A percentile compares a stretch with the other conserved stretches of the same genome.
Conservation (phyloP, 2,329 filamentous ascomycete genomes). For the Cercospora beticola region DNA sequence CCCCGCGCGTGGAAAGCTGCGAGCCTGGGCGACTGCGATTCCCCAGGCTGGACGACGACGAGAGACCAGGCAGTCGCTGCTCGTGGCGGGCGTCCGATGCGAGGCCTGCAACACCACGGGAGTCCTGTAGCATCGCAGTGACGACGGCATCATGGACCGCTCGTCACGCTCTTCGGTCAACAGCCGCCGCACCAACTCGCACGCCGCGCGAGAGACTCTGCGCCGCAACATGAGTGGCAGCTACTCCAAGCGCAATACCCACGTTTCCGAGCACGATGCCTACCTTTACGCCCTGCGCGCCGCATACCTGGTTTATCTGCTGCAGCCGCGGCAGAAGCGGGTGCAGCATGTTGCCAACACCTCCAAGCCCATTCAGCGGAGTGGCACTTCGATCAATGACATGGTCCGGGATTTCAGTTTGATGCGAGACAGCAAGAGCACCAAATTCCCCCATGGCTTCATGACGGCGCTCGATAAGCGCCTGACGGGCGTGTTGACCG, state of each 20-base stretch:
- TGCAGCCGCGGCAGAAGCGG: conserved; percentile 85
- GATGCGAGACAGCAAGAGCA: conserved; percentile 67
- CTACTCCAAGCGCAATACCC: conserved; percentile 23
- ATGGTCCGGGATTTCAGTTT: conserved; percentile 83
- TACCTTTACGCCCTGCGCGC: conserved; percentile 88
- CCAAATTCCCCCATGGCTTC: conserved; percentile 69
- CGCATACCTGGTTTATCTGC: conserved; percentile 87
- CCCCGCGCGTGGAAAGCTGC: not conserved
- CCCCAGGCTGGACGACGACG: not conserved
- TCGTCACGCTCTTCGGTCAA: conserved; percentile 37
- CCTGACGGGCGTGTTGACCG: conserved; percentile 75
- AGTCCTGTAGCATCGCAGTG: not conserved
- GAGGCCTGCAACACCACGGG: not conserved
- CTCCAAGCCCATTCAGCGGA: conserved; percentile 64
- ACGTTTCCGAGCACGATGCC: conserved; percentile 67
- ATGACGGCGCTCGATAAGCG: conserved; percentile 71
- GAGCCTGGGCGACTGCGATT: not conserved
- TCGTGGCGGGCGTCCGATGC: not conserved
- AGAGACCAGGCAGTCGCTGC: not conserved
- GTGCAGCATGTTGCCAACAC: conserved; percentile 74
- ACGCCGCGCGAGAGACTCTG: conserved; percentile 42
- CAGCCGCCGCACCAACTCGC: conserved; percentile 45
- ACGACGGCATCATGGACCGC: conserved; percentile 28
- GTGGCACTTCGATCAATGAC: conserved; percentile 72
- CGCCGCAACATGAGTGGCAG: conserved; percentile 42